phyloP scores from a whole-genome alignment of 768 basidiomycete species.

The Tulasnella sp. region DNA sequence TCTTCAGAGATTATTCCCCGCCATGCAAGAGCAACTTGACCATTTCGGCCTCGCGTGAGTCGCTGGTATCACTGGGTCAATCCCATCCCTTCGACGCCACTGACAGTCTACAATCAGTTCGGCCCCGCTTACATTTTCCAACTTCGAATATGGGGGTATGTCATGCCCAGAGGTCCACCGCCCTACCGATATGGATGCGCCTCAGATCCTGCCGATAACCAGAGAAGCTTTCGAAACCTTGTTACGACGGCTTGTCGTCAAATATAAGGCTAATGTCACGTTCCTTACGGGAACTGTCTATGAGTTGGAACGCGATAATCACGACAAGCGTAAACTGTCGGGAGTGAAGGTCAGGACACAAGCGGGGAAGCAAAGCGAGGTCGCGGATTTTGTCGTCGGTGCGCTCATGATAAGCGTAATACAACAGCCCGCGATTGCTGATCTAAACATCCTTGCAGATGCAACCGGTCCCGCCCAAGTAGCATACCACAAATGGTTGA shows the following conservation, averaged over 20 bases:
- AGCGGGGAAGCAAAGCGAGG: neutral
- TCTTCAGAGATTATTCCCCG: neutral
- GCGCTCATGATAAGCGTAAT: neutral
- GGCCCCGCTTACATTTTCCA: neutral
- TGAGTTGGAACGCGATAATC: neutral
- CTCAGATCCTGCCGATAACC: neutral
- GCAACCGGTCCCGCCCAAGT: slow-evolving; percentile 4
- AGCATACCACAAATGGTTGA: neutral
- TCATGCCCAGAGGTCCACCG: neutral
- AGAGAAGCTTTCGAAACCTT: slow-evolving; percentile 6
- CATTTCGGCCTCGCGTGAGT: neutral
- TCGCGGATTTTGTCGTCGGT: slow-evolving; percentile 4
- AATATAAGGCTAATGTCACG: neutral
- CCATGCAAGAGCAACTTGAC: neutral
- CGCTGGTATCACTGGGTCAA: neutral
- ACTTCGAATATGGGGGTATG: neutral
- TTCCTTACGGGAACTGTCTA: slow-evolving; percentile 6
- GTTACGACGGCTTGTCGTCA: neutral
- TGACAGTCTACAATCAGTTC: no score
- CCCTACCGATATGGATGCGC: neutral
- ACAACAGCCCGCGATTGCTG: no score
- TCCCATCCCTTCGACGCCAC: neutral
- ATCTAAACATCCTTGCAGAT: neutral
- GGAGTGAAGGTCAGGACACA: neutral
- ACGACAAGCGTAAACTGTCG: neutral